Percentiles rank a stretch among this genome's conserved stretches.
Conservation (phyloP, 345 rosid species). For the Murraya koenigii region DNA sequence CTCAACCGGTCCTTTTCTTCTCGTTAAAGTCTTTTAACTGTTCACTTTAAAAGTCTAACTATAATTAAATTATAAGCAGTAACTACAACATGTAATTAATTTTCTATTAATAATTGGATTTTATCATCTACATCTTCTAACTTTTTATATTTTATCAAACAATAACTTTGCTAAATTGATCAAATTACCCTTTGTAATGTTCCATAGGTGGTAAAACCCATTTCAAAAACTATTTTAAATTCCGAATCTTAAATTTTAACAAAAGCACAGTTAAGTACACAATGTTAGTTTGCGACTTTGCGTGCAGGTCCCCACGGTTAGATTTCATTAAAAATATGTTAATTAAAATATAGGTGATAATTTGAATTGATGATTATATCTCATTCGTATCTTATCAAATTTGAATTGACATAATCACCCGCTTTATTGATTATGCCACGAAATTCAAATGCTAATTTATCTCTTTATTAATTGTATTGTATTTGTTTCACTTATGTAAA, state of each 20-base stretch:
- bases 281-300: too few relatives aligned
- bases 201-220: not conserved
- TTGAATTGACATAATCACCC: too few relatives aligned
- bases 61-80: not conserved
- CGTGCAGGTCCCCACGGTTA: rapidly evolving
- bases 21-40: not conserved
- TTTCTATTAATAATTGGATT: not conserved
- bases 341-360: not conserved
- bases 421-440: too few relatives aligned
- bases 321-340: not conserved
- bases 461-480: too few relatives aligned
- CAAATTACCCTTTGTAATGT: too few relatives aligned
- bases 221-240: not conserved
- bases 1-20: not conserved
- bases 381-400: too few relatives aligned
- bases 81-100: not conserved
- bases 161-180: too few relatives aligned
- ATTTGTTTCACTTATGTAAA: too few relatives aligned
- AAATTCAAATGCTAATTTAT: too few relatives aligned
- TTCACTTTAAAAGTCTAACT: not conserved
- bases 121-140: not conserved
- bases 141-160: not conserved
- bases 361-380: too few relatives aligned
- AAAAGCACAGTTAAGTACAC: not conserved
- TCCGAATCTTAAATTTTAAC: not conserved